Evolutionary conservation across 2,329 filamentous ascomycete genomes (phyloP).

Genomic region (Penicillium occitanis): DNA sequence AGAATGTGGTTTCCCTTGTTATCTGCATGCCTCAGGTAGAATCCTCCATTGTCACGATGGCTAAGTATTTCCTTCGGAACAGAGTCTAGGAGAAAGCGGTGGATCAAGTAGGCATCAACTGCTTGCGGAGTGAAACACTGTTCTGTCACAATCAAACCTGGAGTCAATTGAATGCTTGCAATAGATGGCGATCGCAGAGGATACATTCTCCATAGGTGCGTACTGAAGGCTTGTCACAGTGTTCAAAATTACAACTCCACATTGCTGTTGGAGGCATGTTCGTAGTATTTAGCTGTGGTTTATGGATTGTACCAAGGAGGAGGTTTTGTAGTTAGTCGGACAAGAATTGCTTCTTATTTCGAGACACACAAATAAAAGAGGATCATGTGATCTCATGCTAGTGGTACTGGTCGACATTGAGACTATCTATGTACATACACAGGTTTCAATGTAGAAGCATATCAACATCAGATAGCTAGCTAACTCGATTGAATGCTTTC

Average conservation of each 20-base stretch:
- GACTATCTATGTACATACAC: too few relatives aligned
- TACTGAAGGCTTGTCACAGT: constrained; percentile 36
- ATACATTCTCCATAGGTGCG: constrained; percentile 41
- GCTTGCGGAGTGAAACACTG: constrained; percentile 39
- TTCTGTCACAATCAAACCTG: constrained; percentile 29
- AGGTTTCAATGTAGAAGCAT: neutral
- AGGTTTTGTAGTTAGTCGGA: neutral
- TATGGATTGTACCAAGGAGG: neutral
- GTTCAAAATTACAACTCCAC: constrained; percentile 37
- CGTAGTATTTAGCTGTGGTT: neutral
- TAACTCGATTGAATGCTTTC: neutral
- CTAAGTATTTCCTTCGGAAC: constrained; percentile 22
- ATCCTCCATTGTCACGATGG: constrained; percentile 32
- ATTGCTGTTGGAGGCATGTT: constrained; percentile 23
- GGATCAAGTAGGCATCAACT: constrained; percentile 43
- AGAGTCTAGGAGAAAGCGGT: constrained; percentile 45
- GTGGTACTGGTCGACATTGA: neutral
- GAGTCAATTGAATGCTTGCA: constrained; percentile 36
- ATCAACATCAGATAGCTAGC: neutral
- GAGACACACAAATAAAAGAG: neutral
- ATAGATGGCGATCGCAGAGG: constrained; percentile 30
- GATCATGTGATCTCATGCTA: neutral
- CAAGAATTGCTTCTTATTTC: neutral
- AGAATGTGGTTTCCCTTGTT: constrained; percentile 54
- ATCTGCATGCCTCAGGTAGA: constrained; percentile 50